Percentiles rank a stretch among this genome's conserved stretches.
Conservation (phyloP, 176 grass and related monocot genomes). For the Puccinellia tenuiflora region DNA sequence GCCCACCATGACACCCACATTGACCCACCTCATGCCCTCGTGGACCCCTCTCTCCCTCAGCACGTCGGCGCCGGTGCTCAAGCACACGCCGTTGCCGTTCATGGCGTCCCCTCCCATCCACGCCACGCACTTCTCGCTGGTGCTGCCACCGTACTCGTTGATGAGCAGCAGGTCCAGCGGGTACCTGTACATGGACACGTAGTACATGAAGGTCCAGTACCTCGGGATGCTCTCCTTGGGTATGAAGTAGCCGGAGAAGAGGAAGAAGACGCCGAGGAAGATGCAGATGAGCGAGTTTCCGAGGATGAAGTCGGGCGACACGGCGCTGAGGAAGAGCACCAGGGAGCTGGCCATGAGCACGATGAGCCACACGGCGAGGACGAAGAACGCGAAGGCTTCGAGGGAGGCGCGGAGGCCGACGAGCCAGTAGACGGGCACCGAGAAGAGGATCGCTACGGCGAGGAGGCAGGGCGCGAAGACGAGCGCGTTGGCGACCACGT, state of each 20-base stretch:
- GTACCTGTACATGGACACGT: slow-evolving; percentile 85
- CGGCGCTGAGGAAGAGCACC: slow-evolving; percentile 78
- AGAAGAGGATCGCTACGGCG: slow-evolving; percentile 66
- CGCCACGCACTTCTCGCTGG: slow-evolving; percentile 40
- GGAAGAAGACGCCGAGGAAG: slow-evolving; percentile 78
- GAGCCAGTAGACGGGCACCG: slow-evolving; percentile 61
- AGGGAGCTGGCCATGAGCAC: slow-evolving; percentile 82
- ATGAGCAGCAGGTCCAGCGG: slow-evolving; percentile 77
- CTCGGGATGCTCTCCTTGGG: slow-evolving; percentile 75
- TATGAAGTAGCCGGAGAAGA: slow-evolving; percentile 95
- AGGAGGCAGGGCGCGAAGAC: slow-evolving; percentile 89
- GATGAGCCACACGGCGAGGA: slow-evolving; percentile 84
- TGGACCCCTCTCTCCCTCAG: slow-evolving; percentile 57
- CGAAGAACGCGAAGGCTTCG: slow-evolving; percentile 58
- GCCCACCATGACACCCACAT: slow-evolving; percentile 65
- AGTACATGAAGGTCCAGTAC: slow-evolving; percentile 95
- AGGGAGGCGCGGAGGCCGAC: slow-evolving; percentile 54
- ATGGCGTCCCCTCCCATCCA: slow-evolving; percentile 23
- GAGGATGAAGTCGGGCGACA: slow-evolving; percentile 78
- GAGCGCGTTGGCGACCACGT: slow-evolving; percentile 62
- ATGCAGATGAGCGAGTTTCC: slow-evolving; percentile 85
- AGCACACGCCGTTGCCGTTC: slow-evolving; percentile 11
- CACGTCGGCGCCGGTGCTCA: slow-evolving; percentile 54
- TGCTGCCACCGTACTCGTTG: slow-evolving; percentile 72
- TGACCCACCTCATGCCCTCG: slow-evolving; percentile 61